Evolutionary conservation across 345 rosid genomes (phyloP), one percentile per base, ranked within the genome.

Genomic region (Salix viminalis): DNA sequence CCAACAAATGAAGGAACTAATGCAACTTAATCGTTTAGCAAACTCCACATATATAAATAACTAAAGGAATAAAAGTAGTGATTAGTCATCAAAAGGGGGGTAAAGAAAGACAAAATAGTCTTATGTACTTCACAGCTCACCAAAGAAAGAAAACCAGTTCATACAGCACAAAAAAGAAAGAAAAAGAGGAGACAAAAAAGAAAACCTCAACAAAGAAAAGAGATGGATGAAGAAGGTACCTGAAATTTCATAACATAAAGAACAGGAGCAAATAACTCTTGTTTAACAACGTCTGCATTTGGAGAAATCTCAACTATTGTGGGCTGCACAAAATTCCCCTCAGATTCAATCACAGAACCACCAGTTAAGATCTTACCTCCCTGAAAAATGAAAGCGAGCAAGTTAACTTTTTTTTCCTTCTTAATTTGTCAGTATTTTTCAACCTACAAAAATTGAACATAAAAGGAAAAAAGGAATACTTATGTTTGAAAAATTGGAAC

Each of bases 311-410:
- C 97, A 34, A 92, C 89, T 74, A 96, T 93, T 5, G 99, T 96
- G 11, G 99, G 99, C 83, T 90, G 93, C 79, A 96, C 99, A 77
- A 88, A 96, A 88, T 96, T 91, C 72, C 99, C 98, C 78, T 90
- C 91, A 3, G 90, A 82, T 67, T 89, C 91, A 21, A 93, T 78
- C 70, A 81, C 81, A 19, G 85, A 84, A 61, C 99, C 99, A 0
- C 99, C 99, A 0, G 91, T 87, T 52, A 96, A 86, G 76, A 93
- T 87, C 84, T 87, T 93, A 46, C 98, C 98, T 18, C 97, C 99
- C 99, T 96, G 90, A 65, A 71, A 82, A 76, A 66, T 37, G 77
- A 41, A 65, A 77, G 32, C 41, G 16, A 26, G 19, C 24, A 19
- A 8, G 13, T 48, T 70, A 42, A 42, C 7, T 6, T 32, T 9